Evolutionary conservation across 768 basidiomycete species (phyloP).

Genomic region (Leucocoprinus sp.): DNA sequence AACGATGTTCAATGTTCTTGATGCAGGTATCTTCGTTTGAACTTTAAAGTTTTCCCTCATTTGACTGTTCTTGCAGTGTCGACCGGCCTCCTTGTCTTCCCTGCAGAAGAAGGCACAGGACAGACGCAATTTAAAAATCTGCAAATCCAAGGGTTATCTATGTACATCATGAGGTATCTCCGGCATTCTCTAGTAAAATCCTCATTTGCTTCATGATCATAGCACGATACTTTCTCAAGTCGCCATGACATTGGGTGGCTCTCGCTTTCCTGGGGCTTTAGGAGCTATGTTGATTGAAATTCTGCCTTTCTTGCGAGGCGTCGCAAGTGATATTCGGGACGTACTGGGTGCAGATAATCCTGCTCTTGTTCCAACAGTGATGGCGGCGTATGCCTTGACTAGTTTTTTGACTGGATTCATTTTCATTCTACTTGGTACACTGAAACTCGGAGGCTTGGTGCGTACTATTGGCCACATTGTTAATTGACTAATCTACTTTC

Average conservation of each 20-base stretch:
- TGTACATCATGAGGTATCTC: constrained; percentile 19
- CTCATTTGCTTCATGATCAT: neutral
- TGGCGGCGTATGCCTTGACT: constrained; percentile 19
- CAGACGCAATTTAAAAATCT: constrained; percentile 13
- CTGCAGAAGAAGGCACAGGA: constrained; percentile 11
- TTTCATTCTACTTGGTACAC: constrained; percentile 16
- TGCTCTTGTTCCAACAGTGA: constrained; percentile 18
- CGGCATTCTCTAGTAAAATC: neutral
- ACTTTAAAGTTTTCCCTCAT: neutral
- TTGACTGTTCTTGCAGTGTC: constrained; percentile 14
- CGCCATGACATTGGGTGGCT: constrained; percentile 18
- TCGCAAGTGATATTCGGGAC: constrained; percentile 16
- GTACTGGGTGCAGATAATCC: constrained; percentile 17
- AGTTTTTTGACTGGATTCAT: constrained; percentile 16
- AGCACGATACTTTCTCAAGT: constrained; percentile 16
- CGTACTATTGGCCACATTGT: neutral
- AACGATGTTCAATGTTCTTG: constrained; percentile 16
- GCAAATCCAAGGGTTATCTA: constrained; percentile 18
- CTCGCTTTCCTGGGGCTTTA: constrained; percentile 17
- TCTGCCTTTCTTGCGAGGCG: constrained; percentile 16
- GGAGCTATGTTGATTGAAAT: constrained; percentile 20
- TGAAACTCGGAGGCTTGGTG: constrained; percentile 17
- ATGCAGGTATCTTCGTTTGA: constrained; percentile 10
- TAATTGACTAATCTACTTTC: neutral
- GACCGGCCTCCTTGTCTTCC: constrained; percentile 17